Evolutionary conservation across 805 yeast species (phyloP), one percentile per base, ranked within the genome.

Genomic region (Wickerhamomyces queroliae): DNA sequence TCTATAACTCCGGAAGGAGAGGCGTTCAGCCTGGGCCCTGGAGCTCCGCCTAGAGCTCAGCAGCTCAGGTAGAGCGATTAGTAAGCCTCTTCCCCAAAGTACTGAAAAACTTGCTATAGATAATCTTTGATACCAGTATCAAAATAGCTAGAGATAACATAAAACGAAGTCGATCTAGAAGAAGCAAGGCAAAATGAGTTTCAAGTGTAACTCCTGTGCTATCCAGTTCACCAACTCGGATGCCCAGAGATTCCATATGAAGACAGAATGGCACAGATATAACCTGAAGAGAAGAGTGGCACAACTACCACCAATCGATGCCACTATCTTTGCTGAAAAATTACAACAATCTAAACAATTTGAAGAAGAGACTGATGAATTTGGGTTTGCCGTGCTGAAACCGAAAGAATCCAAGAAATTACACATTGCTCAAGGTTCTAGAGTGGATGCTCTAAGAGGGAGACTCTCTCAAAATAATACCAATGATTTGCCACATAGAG

Each of bases 211-310:
- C 56, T 83, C 96, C 17, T 93, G 99, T 62, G 79, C 78, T 19
- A 77, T 88, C 47, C 80, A 80, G 34, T 93, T 93, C 56, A 76
- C 81, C 32, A 70, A 80, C 27, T 82, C 95, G n/a, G 93, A 82
- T 46, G 69, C 80, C 42, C 99, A 93, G 64, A 72, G 98, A 46
- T 74, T 73, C 47, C 99, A 93, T 59, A 93, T 93, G 99, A 88
- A 86, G 58, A 81, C 96, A 3, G 99, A 93, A 41, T 93, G 99
- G 99, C 99, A 93, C 58, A 74, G 99, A 46, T 93, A 93, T 62
- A 93, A 93, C 56, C 72, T 93, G 55, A 93, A 93, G 58, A 78
- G 99, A 64, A 76, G 96, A 53, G 96, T 93, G 24, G 95, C 96
- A 1, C 74, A 74, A 23, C 63, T 89, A 42, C 82, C 90, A 7